A percentile compares a stretch with the other conserved stretches of the same genome.
These are phyloP conservation scores for Nematodospora valgi DNA, from an alignment of 805 yeast species.

Conservation along the genomic window DNA sequence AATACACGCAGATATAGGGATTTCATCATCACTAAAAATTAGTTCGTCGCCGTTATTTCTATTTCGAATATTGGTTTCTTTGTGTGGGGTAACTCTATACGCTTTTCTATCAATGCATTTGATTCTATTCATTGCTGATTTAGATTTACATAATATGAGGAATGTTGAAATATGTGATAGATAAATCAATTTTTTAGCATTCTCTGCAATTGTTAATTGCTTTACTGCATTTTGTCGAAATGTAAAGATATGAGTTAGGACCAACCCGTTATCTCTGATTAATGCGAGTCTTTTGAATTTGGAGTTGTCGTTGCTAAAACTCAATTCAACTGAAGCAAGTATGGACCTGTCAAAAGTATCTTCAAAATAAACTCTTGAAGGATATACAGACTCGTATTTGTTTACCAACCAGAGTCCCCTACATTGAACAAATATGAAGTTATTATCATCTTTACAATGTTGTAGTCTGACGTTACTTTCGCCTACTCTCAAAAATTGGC, in stretches of 20 bases:
- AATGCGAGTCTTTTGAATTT: slow-evolving; percentile 4
- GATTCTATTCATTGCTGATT: slow-evolving; percentile 21
- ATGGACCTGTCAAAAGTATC: slow-evolving; percentile 31
- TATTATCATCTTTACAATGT: slow-evolving; percentile 12
- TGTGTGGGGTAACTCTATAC: slow-evolving; percentile 19
- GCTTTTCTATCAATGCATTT: slow-evolving; percentile 33
- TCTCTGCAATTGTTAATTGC: slow-evolving; percentile 30
- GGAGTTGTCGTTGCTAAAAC: not conserved
- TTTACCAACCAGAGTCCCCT: slow-evolving; percentile 33
- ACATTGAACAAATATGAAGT: slow-evolving; percentile 20
- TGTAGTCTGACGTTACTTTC: slow-evolving; percentile 19
- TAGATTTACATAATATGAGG: slow-evolving; percentile 28
- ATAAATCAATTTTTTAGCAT: slow-evolving; percentile 29
- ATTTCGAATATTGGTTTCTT: slow-evolving; percentile 17
- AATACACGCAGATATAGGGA: slow-evolving; percentile 28
- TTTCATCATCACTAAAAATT: slow-evolving; percentile 25
- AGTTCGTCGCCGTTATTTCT: slow-evolving; percentile 8
- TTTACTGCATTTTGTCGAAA: slow-evolving; percentile 21
- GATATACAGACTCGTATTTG: slow-evolving; percentile 21
- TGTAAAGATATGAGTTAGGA: slow-evolving; percentile 22
- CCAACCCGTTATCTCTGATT: slow-evolving; percentile 36
- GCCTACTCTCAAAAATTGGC: slow-evolving; percentile 21
- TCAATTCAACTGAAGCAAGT: slow-evolving; percentile 7
- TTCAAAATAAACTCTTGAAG: slow-evolving; percentile 31
- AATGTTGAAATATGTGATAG: slow-evolving; percentile 27